Evolutionary conservation across 768 basidiomycete species (phyloP), one percentile per base, ranked within the genome.

Genomic region (Xanthoconium purpureum): DNA sequence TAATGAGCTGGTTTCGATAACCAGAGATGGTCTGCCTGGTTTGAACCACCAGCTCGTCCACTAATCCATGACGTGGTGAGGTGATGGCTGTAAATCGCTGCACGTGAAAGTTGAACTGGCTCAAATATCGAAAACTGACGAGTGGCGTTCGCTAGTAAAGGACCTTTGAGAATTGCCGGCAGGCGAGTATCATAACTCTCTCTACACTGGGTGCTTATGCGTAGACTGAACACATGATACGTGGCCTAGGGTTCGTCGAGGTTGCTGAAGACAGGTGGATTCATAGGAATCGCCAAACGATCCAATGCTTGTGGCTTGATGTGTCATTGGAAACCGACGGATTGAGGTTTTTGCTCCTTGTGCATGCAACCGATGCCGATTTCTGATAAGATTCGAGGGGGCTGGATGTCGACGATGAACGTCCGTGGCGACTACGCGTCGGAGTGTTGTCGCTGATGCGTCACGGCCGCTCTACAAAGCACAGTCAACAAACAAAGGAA

Each of bases 121-220:
- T 4, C 24, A 55, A 28, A 18, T 29, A 5, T 20, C 43, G 14
- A 39, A 29, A 17, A 36, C 44, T 40, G 40, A 43, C 13, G 43
- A 55, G 64, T 63, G 50, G 61, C 49, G 43, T 50, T 37, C 10
- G 7, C 40, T 17, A 54, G 38, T 38, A 44, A 18, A 12, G 39
- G 17, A 8, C 5, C 18, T 2, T 7, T 13, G 3, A 33, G 39
- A 18, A 39, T 33, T 20, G 17, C 12, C 45, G 17, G 28, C 13
- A 65, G 64, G 53, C 48, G 28, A 63, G 64, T 53, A 24, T 24
- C 24, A 53, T 14, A 52, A 1, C n/a, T 36, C 4, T 45, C 48
- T 45, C 37, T 0, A 15, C 30, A 35, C 8, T 52, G 15, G 3
- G 15, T 14, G 5, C 39, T 28, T 33, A 30, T 2, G 32, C 20